phyloP scores from a whole-genome alignment of 805 yeast genomes.

The Candida vartiovaarae region DNA sequence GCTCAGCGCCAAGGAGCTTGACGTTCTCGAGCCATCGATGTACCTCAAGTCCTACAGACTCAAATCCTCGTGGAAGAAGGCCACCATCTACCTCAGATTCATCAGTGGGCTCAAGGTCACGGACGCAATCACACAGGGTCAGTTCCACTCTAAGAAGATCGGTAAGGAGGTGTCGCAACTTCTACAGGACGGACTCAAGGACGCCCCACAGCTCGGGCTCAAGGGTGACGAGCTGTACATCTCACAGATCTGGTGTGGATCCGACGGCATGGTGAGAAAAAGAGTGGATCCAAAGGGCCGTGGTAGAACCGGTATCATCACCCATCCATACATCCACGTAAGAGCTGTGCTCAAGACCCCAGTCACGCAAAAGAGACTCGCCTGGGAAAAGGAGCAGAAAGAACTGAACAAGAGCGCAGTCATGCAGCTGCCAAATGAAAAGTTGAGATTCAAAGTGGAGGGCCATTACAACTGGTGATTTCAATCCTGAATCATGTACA shows the following conservation, averaged over 20 bases:
- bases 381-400: slow-evolving; percentile 49
- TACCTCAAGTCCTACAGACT: slow-evolving; percentile 74
- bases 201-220: slow-evolving; percentile 42
- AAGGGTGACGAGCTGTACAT: slow-evolving; percentile 59
- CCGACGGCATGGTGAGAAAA: slow-evolving; percentile 70
- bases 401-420: slow-evolving; percentile 45
- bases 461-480: slow-evolving; percentile 53
- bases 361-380: slow-evolving; percentile 53
- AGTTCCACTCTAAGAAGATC: slow-evolving; percentile 75
- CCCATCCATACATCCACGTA: slow-evolving; percentile 74
- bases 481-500: too few relatives aligned
- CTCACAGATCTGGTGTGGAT: slow-evolving; percentile 84
- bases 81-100: slow-evolving; percentile 70
- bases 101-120: slow-evolving; percentile 64
- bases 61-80: slow-evolving; percentile 84
- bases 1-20: slow-evolving; percentile 59
- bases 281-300: slow-evolving; percentile 82
- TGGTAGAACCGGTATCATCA: slow-evolving; percentile 78
- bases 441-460: slow-evolving; percentile 41
- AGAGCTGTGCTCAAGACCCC: slow-evolving; percentile 68
- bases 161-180: slow-evolving; percentile 73
- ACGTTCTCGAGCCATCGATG: slow-evolving; percentile 82
- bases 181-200: slow-evolving; percentile 63
- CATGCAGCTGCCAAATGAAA: slow-evolving; percentile 36
- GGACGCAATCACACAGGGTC: slow-evolving; percentile 86